These are phyloP conservation scores for Phanerochaete carnosa DNA, from an alignment of 768 basidiomycete species.

Conservation along the genomic window DNA sequence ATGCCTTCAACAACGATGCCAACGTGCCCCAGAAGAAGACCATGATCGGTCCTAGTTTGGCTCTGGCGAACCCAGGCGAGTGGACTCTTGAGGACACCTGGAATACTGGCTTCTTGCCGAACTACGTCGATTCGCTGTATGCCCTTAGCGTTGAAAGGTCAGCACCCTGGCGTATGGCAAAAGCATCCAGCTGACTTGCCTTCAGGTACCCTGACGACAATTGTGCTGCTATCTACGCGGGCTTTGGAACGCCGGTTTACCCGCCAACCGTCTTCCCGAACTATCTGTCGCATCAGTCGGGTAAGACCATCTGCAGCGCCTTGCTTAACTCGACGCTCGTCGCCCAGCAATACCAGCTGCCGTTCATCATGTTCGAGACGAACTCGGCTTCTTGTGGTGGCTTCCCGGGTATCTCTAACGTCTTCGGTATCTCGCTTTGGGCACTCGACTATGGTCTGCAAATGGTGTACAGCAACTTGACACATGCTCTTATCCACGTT, in stretches of 20 bases:
- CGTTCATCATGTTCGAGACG: slow-evolving; percentile 56
- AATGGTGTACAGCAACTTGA: slow-evolving; percentile 48
- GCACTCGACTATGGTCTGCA: slow-evolving; percentile 50
- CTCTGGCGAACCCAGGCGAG: slow-evolving; percentile 11
- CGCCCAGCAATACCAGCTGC: slow-evolving; percentile 36
- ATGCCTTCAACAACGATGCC: slow-evolving; percentile 38
- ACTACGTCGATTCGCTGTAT: slow-evolving; percentile 39
- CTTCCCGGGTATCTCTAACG: slow-evolving; percentile 52
- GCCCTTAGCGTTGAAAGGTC: slow-evolving; percentile 57
- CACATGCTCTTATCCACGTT: slow-evolving; percentile 43
- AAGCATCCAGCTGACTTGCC: background rate
- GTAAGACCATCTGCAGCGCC: slow-evolving; percentile 42
- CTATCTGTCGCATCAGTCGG: slow-evolving; percentile 61
- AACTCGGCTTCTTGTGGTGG: slow-evolving; percentile 52
- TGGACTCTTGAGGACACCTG: slow-evolving; percentile 53
- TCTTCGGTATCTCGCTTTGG: slow-evolving; percentile 53
- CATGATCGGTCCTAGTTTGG: slow-evolving; percentile 64
- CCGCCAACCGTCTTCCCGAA: slow-evolving; percentile 46
- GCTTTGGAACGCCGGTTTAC: slow-evolving; percentile 34
- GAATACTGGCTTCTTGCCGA: slow-evolving; percentile 47
- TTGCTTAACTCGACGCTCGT: slow-evolving; percentile 49
- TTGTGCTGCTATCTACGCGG: slow-evolving; percentile 47
- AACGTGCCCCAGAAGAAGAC: slow-evolving; percentile 39
- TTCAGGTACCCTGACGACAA: slow-evolving; percentile 60
- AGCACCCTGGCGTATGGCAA: background rate